phyloP scores from a whole-genome alignment of 2,329 filamentous ascomycete species.

The Mycosphaerella sp. region DNA sequence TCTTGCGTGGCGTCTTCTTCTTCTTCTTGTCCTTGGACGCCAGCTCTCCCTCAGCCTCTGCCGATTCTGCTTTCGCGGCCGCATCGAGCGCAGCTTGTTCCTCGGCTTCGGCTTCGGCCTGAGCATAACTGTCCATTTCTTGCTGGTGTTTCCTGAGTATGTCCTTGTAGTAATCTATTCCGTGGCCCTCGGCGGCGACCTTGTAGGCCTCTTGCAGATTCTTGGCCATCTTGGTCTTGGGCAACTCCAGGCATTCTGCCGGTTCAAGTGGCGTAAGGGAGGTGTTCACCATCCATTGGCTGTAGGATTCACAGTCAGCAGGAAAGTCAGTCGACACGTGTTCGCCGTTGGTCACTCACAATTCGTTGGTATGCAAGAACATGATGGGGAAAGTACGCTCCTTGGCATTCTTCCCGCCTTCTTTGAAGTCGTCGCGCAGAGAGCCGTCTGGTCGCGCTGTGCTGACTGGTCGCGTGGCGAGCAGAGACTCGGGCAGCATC shows the following conservation, averaged over 20 bases:
- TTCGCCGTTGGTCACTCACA: constrained; percentile 59
- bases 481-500: constrained; percentile 76
- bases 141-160: constrained; percentile 58
- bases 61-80: constrained; percentile 39
- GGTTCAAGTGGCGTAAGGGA: constrained; percentile 71
- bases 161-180: constrained; percentile 75
- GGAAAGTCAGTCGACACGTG: neutral
- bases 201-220: constrained; percentile 70
- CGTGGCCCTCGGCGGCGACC: constrained; percentile 70
- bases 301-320: constrained; percentile 36
- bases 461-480: constrained; percentile 74
- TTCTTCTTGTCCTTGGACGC: constrained; percentile 48
- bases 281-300: constrained; percentile 85
- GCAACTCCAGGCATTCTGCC: constrained; percentile 58
- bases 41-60: constrained; percentile 38
- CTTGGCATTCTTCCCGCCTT: constrained; percentile 76
- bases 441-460: constrained; percentile 75
- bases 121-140: constrained; percentile 38
- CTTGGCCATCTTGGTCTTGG: constrained; percentile 75
- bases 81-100: constrained; percentile 36
- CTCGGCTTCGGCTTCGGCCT: constrained; percentile 35
- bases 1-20: constrained; percentile 32
- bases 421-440: constrained; percentile 78
- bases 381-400: constrained; percentile 91
- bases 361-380: constrained; percentile 93